Base-by-base conservation (phyloP, 2,329 filamentous ascomycete genomes). In the Blumeriella jaapii region DNA sequence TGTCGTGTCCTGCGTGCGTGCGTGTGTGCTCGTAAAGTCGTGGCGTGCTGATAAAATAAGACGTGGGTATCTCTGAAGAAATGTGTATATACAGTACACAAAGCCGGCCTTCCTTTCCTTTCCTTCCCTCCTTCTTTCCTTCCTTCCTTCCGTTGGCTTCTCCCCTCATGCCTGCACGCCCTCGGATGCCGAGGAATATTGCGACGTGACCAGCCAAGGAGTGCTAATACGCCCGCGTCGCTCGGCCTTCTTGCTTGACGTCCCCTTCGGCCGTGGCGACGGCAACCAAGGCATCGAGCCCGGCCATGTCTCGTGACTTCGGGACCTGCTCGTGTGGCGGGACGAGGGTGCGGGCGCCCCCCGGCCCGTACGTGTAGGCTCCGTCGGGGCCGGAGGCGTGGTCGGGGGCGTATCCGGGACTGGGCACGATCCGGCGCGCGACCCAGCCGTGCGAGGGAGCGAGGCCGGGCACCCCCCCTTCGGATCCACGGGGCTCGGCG, bases 231-330 rank as follows among this genome's bases (percentile, higher is more conserved):
- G 15, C 58, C 53, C 10, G 55, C 9, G 4, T 24, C 9, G 7
- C 48, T 4, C 55, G 6, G 6, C 6, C 48, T 4, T 54, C 54
- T 36, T 57, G 14, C 31, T 28, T 34, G 6, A 25, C 60, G 17
- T 58, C 65, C 51, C 75, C 71, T 51, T 75, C 71, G 41, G 67
- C 68, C 2, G 74, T 77, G 4, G 74, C 74, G 26, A 77, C 73
- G 4, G 74, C 73, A n/a, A 78, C 74, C 6, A 79, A 62, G 15
- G 74, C 71, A 41, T 78, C 69, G 4, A 79, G 56, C 24, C 71
- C 61, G 31, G 64, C 60, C 66, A 75, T 68, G 26, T 71, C 66
- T 25, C 61, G 60, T 18, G 59, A 46, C 34, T 52, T 52, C 2
- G 49, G 46, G 6, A 36, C 39, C 33, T 49, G 42, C n/a, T 60